Percentiles rank a stretch among this genome's conserved stretches.
phyloP scores from a whole-genome alignment of 2,329 filamentous ascomycete genomes.

The Zymoseptoria ardabiliae region DNA sequence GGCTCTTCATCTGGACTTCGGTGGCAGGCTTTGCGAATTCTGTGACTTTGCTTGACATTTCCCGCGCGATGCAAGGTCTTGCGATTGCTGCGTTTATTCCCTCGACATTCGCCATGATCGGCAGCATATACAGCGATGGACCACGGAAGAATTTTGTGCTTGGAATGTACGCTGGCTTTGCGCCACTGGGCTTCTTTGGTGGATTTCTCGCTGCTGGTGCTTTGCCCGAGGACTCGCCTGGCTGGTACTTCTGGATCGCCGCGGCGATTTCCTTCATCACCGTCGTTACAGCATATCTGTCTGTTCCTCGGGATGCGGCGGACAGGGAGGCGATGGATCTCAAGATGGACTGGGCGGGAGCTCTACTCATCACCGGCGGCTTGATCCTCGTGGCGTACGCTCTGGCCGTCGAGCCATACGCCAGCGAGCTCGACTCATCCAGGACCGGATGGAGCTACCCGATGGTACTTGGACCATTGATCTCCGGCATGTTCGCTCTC shows the following conservation, averaged over 20 bases:
- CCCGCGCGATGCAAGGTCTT: slow-evolving; percentile 32
- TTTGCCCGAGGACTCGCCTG: slow-evolving; percentile 18
- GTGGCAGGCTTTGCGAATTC: slow-evolving; percentile 27
- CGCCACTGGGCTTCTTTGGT: slow-evolving; percentile 31
- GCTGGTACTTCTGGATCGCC: slow-evolving; percentile 32
- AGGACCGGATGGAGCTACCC: slow-evolving; percentile 21
- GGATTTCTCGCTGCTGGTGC: slow-evolving; percentile 29
- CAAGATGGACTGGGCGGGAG: slow-evolving; percentile 33
- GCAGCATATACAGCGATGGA: slow-evolving; percentile 27
- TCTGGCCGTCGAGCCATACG: slow-evolving; percentile 28
- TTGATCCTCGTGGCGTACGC: slow-evolving; percentile 30
- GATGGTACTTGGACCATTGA: slow-evolving; percentile 25
- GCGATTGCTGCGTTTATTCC: slow-evolving; percentile 32
- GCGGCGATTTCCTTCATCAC: slow-evolving; percentile 23
- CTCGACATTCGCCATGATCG: slow-evolving; percentile 29
- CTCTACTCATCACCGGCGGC: slow-evolving; percentile 28
- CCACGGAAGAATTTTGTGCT: slow-evolving; percentile 29
- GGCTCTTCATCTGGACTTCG: slow-evolving; percentile 30
- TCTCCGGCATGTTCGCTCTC: slow-evolving; percentile 23
- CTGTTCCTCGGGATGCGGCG: slow-evolving; percentile 27
- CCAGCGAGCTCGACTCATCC: slow-evolving; percentile 10
- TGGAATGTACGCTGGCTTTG: slow-evolving; percentile 31
- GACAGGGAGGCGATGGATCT: slow-evolving; percentile 25
- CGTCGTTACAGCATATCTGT: slow-evolving; percentile 25
- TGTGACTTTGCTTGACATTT: slow-evolving; percentile 24